Evolutionary conservation across 192 early-diverging fungal genomes (phyloP), one percentile per base, ranked within the genome.

Genomic region (Backusella tuberculispora): DNA sequence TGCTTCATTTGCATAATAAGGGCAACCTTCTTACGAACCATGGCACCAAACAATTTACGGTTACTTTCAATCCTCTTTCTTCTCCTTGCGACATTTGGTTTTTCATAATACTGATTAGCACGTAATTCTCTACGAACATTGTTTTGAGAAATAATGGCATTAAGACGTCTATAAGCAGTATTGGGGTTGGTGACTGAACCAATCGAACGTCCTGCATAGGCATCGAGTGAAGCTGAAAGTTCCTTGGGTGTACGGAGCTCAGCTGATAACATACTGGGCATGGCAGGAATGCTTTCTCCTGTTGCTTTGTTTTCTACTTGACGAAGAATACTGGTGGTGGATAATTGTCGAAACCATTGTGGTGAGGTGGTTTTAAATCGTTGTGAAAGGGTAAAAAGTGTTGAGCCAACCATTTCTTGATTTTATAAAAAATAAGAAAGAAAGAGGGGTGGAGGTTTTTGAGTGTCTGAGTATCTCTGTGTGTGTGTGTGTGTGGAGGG

Each of bases 1-100:
- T 79, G 71, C 73, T 85, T 85, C 91, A 92, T 92, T 78, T 88
- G 85, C 80, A 87, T 86, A 53, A 92, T 81, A 63, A 92, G 82
- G 42, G 84, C 78, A 60, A 90, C 87, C 81, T 92, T 92, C 74
- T 87, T 85, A 34, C 77, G 80, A 63, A 90, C 83, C 76, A 87
- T 83, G 19, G 84, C 85, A 69, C 83, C 86, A 80, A 92, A 92
- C 41, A 83, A 66, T 46, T 84, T 84, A 21, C 82, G 82, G 72
- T 89, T 82, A n/a, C 81, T 77, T 74, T 90, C 84, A 65, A 76
- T 82, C 34, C 69, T 84, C 63, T 87, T 63, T 50, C 91, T 81
- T 84, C 86, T 85, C 74, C 90, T 83, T 80, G 84, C 88, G 37
- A 87, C 83, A 63, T 82, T 90, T 1, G 91, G 91, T 77, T 92